Evolutionary conservation across 345 rosid species (phyloP).

Genomic region (Turritis glabra): DNA sequence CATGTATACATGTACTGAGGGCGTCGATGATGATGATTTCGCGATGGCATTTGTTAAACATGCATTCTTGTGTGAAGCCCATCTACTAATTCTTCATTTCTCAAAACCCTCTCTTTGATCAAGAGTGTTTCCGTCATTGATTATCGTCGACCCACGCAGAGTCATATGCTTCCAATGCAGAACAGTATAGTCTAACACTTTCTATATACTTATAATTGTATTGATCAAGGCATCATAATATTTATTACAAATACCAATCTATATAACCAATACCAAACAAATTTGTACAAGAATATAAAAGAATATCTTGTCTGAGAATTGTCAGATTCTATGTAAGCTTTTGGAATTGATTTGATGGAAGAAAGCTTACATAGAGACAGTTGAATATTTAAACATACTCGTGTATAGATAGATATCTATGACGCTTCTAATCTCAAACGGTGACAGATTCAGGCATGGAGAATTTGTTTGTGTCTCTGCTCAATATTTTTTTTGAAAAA

Average conservation of each 20-base stretch:
- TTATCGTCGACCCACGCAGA: background rate
- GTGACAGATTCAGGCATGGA: slow-evolving; percentile 22
- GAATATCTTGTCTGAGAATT: slow-evolving; percentile 15
- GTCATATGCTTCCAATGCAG: background rate
- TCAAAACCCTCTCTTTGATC: background rate
- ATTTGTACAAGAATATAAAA: slow-evolving; percentile 21
- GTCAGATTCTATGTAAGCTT: slow-evolving; percentile 34
- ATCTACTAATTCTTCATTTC: background rate
- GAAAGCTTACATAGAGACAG: slow-evolving; percentile 33
- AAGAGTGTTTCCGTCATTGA: background rate
- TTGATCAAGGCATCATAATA: background rate
- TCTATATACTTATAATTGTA: background rate
- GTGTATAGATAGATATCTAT: slow-evolving; percentile 3
- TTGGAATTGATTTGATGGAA: slow-evolving; percentile 35
- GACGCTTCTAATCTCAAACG: slow-evolving; percentile 23
- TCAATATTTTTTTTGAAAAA: too few species aligned
- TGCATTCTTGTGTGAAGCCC: background rate
- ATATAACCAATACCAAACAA: slow-evolving; percentile 12
- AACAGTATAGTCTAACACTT: background rate
- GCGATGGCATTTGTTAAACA: background rate
- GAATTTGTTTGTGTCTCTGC: slow-evolving; percentile 2
- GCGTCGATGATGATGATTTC: background rate
- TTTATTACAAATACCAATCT: background rate
- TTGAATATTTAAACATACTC: slow-evolving; percentile 30
- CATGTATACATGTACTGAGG: background rate